Base-by-base conservation (phyloP, 2,329 filamentous ascomycete genomes). In the Diaporthe sp. region DNA sequence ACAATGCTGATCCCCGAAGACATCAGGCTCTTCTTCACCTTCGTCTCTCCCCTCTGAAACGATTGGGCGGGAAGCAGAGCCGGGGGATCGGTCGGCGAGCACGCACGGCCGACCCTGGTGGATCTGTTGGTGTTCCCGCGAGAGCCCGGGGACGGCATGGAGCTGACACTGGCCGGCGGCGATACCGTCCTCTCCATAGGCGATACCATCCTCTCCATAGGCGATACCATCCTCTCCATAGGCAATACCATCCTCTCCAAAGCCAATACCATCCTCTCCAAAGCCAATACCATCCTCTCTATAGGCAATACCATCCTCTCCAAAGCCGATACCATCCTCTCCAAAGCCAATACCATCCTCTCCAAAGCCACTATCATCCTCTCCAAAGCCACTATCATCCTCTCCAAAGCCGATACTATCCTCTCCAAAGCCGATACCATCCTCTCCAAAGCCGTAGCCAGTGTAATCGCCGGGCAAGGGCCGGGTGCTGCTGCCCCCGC, bases 1-100 rank as follows among this genome's bases (percentile, higher is more conserved):
- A 15, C 63, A 63, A 61, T 63, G 69, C 56, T 44, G 42, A 17
- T 71, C 69, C 25, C 69, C 56, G 25, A 71, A 71, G 19, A 35
- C 69, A 12, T 71, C 55, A 61, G 55, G 55, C 17, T 39, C 42
- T 27, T 51, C 55, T 27, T 50, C 55, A 9, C 15, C 55, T n/a
- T 61, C 55, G 5, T 63, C 32, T 3, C 51, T 30, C 6, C 37
- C 56, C 17, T 55, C 50, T n/a, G 53, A 19, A n/a, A 71, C 7
- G 13, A 71, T 71, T 4, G 69, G 69, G 15, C 32, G 44, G 55
- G 55, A 71, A 22, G 42, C 55, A 51, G 32, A 12, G 10, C 47
- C 66, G 17, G 42, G 53, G 3, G 42, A 35, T 6, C 2, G 27
- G 27, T 15, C 42, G 4, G 39, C 42, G 19, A 47, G 59, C 44